Conservation (phyloP, 345 rosid genomes). For the Excoecaria agallocha region DNA sequence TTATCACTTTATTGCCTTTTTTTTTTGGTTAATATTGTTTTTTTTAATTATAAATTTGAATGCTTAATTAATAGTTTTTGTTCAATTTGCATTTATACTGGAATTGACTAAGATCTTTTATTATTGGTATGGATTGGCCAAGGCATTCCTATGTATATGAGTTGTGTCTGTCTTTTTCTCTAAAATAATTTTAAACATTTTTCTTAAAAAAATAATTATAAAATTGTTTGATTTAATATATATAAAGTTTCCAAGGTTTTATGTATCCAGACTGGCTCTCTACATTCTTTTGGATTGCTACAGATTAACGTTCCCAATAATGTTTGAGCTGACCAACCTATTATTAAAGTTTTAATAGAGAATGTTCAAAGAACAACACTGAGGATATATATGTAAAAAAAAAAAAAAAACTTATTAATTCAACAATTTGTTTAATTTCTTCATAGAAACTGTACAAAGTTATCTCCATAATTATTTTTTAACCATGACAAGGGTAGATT, state of each 20-base stretch:
- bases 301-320: no score
- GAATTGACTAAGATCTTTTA: not conserved
- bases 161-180: not conserved
- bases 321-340: not conserved
- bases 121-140: not conserved
- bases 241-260: not conserved
- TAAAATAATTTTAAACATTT: not conserved
- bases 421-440: conserved; percentile 3
- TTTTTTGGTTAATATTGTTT: not conserved
- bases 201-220: not conserved
- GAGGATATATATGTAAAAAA: no score
- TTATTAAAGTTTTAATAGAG: no score
- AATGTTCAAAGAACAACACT: not conserved
- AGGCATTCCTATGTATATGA: not conserved
- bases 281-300: no score
- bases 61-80: not conserved
- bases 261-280: no score
- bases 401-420: no score
- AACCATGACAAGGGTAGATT: not conserved
- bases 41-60: not conserved
- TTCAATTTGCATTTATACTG: not conserved
- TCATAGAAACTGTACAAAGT: not conserved
- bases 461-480: not conserved
- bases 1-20: not conserved
- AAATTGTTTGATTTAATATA: not conserved